phyloP scores from a whole-genome alignment of 495 filamentous ascomycete species.

The Xylaria telfairii region DNA sequence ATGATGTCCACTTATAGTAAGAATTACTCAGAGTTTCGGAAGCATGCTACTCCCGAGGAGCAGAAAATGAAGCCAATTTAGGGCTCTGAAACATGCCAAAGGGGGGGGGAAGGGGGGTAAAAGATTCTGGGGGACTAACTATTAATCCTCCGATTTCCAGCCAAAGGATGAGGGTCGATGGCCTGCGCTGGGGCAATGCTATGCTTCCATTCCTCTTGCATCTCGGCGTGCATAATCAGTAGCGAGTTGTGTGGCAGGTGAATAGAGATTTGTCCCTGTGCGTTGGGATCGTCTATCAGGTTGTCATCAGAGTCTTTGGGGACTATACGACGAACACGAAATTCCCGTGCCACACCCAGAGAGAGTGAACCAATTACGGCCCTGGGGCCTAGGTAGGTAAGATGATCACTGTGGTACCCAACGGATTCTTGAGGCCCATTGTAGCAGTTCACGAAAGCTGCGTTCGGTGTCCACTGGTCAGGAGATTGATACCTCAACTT shows the following conservation, averaged over 20 bases:
- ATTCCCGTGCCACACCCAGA: slow-evolving; percentile 88
- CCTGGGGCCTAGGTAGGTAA: slow-evolving; percentile 90
- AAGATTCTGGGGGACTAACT: no score
- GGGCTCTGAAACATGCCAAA: no score
- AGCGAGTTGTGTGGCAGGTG: slow-evolving; percentile 94
- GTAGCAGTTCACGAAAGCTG: slow-evolving; percentile 94
- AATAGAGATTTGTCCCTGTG: slow-evolving; percentile 84
- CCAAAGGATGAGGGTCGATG: slow-evolving; percentile 81
- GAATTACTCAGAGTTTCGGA: no score
- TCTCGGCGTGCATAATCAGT: slow-evolving; percentile 92
- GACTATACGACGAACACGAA: slow-evolving; percentile 79
- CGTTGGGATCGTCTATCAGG: slow-evolving; percentile 55
- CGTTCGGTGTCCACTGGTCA: slow-evolving; percentile 79
- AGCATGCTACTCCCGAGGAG: no score
- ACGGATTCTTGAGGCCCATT: slow-evolving; percentile 78
- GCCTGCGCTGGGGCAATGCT: slow-evolving; percentile 73
- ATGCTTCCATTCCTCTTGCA: slow-evolving; percentile 85
- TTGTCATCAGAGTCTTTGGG: slow-evolving; percentile 50
- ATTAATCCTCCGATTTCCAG: slow-evolving; percentile 83
- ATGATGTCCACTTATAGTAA: no score
- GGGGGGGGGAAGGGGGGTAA: no score
- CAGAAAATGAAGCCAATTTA: no score
- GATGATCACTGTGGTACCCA: slow-evolving; percentile 88
- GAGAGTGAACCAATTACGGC: slow-evolving; percentile 89
- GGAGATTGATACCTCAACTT: slow-evolving; percentile 82